These are phyloP conservation scores for Malus orientalis DNA, from an alignment of 306 rosid species.

Conservation along the genomic window DNA sequence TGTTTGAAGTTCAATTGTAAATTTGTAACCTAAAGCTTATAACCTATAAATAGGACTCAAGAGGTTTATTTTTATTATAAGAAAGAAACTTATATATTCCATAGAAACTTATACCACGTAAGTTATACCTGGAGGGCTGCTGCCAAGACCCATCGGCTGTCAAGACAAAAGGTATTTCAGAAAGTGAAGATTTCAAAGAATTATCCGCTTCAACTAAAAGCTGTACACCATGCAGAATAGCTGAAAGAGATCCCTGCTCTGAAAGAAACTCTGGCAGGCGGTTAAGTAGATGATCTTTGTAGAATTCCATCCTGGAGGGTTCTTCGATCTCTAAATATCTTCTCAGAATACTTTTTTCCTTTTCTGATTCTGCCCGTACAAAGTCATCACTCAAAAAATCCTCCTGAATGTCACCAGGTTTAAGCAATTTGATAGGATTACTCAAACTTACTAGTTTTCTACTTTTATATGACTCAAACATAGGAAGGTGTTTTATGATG, in stretches of 20 bases:
- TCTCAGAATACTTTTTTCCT: slow-evolving; percentile 61
- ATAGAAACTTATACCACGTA: neutral
- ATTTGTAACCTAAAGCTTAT: too few species aligned
- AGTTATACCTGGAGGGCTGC: slow-evolving; percentile 67
- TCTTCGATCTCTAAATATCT: slow-evolving; percentile 62
- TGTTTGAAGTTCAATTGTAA: too few species aligned
- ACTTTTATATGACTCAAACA: slow-evolving; percentile 76
- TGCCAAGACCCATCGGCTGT: slow-evolving; percentile 94
- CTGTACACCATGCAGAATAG: slow-evolving; percentile 66
- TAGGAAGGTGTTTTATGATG: slow-evolving; percentile 64
- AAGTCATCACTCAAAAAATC: slow-evolving; percentile 75
- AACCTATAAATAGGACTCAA: too few species aligned
- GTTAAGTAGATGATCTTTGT: slow-evolving; percentile 69
- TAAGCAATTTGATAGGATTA: slow-evolving; percentile 78
- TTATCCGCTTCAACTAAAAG: slow-evolving; percentile 62
- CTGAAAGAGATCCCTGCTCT: slow-evolving; percentile 46
- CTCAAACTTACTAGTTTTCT: slow-evolving; percentile 73
- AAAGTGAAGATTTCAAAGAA: slow-evolving; percentile 54
- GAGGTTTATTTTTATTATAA: too few species aligned
- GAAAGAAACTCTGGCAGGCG: slow-evolving; percentile 59
- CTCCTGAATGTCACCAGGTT: slow-evolving; percentile 67
- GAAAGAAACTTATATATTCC: neutral
- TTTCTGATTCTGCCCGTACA: slow-evolving; percentile 74
- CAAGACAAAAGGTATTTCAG: slow-evolving; percentile 61
- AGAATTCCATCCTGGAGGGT: slow-evolving; percentile 73